phyloP scores from a whole-genome alignment of 176 grass and related monocot species.

The Cymbopogon citratus region DNA sequence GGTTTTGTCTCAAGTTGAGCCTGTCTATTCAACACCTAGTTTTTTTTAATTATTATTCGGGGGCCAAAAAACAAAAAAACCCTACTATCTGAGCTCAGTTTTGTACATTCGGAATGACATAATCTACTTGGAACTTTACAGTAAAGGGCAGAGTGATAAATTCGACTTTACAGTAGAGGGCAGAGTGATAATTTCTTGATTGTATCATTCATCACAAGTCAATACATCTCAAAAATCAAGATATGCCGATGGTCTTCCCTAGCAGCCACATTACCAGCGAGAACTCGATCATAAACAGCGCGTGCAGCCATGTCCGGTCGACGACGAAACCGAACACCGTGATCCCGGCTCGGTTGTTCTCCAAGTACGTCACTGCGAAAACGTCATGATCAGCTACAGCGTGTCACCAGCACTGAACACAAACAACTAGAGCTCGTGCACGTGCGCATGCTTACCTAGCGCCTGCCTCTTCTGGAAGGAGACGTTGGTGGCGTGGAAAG shows the following conservation, averaged over 20 bases:
- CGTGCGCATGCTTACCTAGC: slow-evolving; percentile 34
- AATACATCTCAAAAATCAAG: too few species aligned
- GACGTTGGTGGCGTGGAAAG: slow-evolving; percentile 40
- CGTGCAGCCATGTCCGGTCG: slow-evolving; percentile 83
- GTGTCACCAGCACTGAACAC: background rate
- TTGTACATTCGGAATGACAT: too few species aligned
- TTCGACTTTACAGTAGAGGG: too few species aligned
- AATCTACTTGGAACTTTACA: too few species aligned
- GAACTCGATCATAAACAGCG: slow-evolving; percentile 83
- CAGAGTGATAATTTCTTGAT: too few species aligned
- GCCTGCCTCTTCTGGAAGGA: slow-evolving; percentile 92
- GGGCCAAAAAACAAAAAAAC: background rate
- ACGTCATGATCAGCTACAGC: slow-evolving; percentile 24
- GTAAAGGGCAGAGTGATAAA: too few species aligned
- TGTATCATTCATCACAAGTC: too few species aligned
- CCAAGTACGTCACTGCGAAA: slow-evolving; percentile 89
- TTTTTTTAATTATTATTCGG: too few species aligned
- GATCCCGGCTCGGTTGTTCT: slow-evolving; percentile 87
- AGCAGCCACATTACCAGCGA: slow-evolving; percentile 86
- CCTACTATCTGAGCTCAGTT: background rate
- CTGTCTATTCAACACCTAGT: too few species aligned
- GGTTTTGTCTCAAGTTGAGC: background rate
- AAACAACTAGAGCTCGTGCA: background rate
- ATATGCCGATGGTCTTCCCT: slow-evolving; percentile 80
- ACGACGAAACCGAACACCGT: slow-evolving; percentile 78